Conservation (phyloP, 805 yeast species). For the Wickerhamomyces ciferrii region DNA sequence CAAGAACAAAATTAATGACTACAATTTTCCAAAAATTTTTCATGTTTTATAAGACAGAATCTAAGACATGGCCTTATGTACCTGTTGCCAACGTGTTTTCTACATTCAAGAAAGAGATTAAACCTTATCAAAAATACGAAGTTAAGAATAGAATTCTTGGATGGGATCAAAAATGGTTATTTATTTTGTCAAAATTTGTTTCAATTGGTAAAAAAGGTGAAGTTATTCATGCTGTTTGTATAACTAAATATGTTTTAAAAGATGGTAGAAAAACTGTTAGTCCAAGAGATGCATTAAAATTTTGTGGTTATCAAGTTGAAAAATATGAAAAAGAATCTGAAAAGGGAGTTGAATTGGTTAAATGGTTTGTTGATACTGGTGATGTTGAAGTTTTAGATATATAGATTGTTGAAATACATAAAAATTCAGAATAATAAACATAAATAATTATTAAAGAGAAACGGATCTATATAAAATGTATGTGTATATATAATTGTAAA, state of each 20-base stretch:
- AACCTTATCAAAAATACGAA: constrained; percentile 53
- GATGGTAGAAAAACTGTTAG: constrained; percentile 68
- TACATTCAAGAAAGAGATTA: constrained; percentile 67
- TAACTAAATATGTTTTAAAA: constrained; percentile 81
- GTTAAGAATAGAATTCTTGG: constrained; percentile 59
- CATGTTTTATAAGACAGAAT: constrained; percentile 35
- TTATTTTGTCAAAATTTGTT: constrained; percentile 58
- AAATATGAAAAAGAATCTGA: constrained; percentile 38
- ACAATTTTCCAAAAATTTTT: constrained; percentile 53
- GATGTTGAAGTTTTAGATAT: constrained; percentile 26
- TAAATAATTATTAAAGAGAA: not conserved
- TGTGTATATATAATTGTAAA: not conserved
- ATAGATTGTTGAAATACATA: not conserved
- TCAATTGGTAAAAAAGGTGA: constrained; percentile 32
- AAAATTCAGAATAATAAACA: not conserved
- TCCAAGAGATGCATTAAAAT: constrained; percentile 55
- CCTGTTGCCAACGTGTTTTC: constrained; percentile 76
- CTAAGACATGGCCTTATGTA: constrained; percentile 38
- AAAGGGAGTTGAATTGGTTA: constrained; percentile 35
- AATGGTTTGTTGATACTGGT: constrained; percentile 30
- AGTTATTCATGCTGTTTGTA: constrained; percentile 38
- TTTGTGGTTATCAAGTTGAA: constrained; percentile 50
- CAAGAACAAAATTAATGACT: constrained; percentile 61
- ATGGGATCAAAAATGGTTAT: constrained; percentile 89
- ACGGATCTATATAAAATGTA: not conserved